Evolutionary conservation across 1,139 yeast species (phyloP), one percentile per base, ranked within the genome.

Genomic region (Groenewaldozyma auringiensis): DNA sequence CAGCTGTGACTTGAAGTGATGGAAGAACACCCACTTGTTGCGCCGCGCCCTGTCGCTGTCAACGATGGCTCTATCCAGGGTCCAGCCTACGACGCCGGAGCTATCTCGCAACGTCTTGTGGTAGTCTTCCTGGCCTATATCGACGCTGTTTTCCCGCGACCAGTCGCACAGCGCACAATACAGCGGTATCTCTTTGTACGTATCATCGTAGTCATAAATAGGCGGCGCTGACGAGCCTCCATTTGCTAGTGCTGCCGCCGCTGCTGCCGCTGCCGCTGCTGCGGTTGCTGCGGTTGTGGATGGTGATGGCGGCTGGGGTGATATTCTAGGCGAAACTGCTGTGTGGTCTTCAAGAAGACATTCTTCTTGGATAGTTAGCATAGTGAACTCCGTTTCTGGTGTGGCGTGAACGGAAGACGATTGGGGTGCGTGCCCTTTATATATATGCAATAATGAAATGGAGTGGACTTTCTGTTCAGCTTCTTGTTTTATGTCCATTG

Each of bases 1-100:
- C 6, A 51, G 41, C 20, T 51, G 49, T 17, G 62, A 48, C 22
- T 51, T 50, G 48, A 60, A 60, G 45, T 60, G 63, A 31, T 54
- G 50, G 34, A 50, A 53, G 29, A 55, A 51, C 44, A 52, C 56
- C n/a, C n/a, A n/a, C n/a, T n/a, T n/a, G n/a, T n/a, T n/a, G n/a
- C n/a, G n/a, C n/a, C n/a, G n/a, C n/a, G n/a, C n/a, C n/a, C n/a
- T n/a, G n/a, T n/a, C n/a, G n/a, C n/a, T n/a, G n/a, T n/a, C n/a
- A n/a, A n/a, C n/a, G 29, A 6, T 25, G 11, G 29, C 29, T 25
- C 29, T n/a, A n/a, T n/a, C n/a, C n/a, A n/a, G n/a, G n/a, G n/a
- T n/a, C n/a, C n/a, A n/a, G n/a, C n/a, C n/a, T n/a, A n/a, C n/a
- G n/a, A n/a, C n/a, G n/a, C n/a, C n/a, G n/a, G n/a, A n/a, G n/a